phyloP scores from a whole-genome alignment of 257 asterid species.

The Salvia rosmarinus region DNA sequence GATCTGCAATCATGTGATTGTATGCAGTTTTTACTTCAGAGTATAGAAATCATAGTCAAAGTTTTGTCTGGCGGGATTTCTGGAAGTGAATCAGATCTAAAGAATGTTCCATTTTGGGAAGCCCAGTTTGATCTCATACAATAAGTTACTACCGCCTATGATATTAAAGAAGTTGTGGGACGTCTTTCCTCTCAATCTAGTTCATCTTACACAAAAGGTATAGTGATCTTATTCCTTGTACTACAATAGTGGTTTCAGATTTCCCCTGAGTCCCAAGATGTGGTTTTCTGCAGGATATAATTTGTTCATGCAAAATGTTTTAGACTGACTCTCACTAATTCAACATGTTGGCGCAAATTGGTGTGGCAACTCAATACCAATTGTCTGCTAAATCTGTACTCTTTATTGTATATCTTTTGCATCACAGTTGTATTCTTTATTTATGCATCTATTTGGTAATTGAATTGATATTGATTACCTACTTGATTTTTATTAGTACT shows the following conservation, averaged over 20 bases:
- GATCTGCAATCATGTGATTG: conserved; percentile 77
- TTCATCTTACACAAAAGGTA: conserved; percentile 64
- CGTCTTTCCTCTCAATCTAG: conserved; percentile 65
- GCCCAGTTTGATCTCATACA: conserved; percentile 33
- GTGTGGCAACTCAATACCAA: conserved; percentile 1
- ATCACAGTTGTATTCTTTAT: conserved; percentile 22
- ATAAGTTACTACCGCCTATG: conserved; percentile 49
- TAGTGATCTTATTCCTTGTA: conserved; percentile 19
- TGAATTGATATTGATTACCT: not conserved
- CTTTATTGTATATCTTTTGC: not conserved
- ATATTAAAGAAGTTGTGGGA: conserved; percentile 76
- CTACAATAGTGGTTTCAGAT: conserved; percentile 11
- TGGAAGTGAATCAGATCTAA: conserved; percentile 41
- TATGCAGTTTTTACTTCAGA: conserved; percentile 75
- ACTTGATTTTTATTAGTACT: conserved; percentile 7
- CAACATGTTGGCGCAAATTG: not conserved
- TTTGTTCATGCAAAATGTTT: conserved; percentile 16
- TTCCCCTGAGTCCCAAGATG: not conserved
- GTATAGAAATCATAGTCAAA: conserved; percentile 63
- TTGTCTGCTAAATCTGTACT: not conserved
- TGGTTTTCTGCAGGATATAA: conserved; percentile 17
- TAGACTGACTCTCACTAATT: conserved; percentile 7
- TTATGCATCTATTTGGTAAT: conserved; percentile 21
- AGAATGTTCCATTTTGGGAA: conserved; percentile 34
- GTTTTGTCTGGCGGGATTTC: conserved; percentile 45